Conservation (phyloP, 2,329 filamentous ascomycete genomes). For the Botrytis squamosa region DNA sequence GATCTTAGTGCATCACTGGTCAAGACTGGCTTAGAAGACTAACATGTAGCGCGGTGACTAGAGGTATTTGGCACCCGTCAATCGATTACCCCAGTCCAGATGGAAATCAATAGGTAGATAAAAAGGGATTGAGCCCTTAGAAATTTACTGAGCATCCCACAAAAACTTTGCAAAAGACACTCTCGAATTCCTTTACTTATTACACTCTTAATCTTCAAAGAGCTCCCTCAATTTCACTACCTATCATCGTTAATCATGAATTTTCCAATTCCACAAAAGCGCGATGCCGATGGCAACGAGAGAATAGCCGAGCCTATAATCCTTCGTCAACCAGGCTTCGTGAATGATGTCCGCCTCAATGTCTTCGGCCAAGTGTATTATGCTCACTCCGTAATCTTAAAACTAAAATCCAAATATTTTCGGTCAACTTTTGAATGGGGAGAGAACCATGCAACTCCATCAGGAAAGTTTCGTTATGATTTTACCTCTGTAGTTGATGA, state of each 20-base stretch:
- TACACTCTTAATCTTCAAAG: not conserved
- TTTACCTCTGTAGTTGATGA: conserved; percentile 25
- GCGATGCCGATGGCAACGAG: not conserved
- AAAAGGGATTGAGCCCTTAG: not conserved
- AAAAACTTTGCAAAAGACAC: not conserved
- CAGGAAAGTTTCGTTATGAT: conserved; percentile 23
- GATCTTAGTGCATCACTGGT: not conserved
- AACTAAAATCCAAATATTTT: conserved; percentile 23
- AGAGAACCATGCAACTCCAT: not conserved
- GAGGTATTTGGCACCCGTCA: not conserved
- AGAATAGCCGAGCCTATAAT: not conserved
- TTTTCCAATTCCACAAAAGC: not conserved
- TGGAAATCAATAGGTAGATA: not conserved
- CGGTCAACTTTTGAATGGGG: conserved; percentile 15
- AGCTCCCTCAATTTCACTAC: not conserved
- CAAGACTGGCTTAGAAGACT: not conserved
- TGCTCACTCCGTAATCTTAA: conserved; percentile 23
- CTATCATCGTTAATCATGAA: not conserved
- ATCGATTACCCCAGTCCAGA: not conserved
- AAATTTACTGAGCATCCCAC: not conserved
- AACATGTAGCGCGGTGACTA: not conserved
- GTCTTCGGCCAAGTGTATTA: conserved; percentile 22
- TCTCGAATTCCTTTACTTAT: not conserved
- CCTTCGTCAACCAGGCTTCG: not conserved
- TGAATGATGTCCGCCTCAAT: not conserved